Evolutionary conservation across 2,329 filamentous ascomycete species (phyloP).

Genomic region (Exophiala sideris): DNA sequence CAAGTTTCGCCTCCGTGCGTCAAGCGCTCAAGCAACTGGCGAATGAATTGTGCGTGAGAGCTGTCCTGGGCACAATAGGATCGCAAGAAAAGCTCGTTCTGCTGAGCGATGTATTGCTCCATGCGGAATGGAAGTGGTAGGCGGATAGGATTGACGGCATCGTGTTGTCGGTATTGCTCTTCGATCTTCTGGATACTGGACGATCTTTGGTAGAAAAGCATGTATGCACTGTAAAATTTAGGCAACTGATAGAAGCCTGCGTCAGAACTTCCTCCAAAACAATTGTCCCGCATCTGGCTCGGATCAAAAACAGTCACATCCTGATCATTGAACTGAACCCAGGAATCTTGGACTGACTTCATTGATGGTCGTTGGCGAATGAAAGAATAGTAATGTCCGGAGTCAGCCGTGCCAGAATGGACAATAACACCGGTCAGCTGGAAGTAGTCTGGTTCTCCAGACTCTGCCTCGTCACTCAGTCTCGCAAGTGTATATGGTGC

Average conservation of each 20-base stretch:
- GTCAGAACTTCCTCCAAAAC: slow-evolving; percentile 71
- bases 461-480: slow-evolving; percentile 61
- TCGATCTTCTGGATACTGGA: slow-evolving; percentile 60
- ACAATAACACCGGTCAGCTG: slow-evolving; percentile 94
- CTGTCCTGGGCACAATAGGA: slow-evolving; percentile 78
- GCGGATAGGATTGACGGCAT: slow-evolving; percentile 50
- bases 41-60: slow-evolving; percentile 65
- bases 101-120: slow-evolving; percentile 58
- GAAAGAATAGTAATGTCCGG: slow-evolving; percentile 96
- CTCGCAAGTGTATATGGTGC: slow-evolving; percentile 84
- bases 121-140: slow-evolving; percentile 46
- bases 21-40: slow-evolving; percentile 58
- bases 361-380: slow-evolving; percentile 71
- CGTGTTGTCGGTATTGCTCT: slow-evolving; percentile 42
- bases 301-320: slow-evolving; percentile 73
- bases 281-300: slow-evolving; percentile 66
- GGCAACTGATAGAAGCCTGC: slow-evolving; percentile 44
- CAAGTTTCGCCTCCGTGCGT: slow-evolving; percentile 49
- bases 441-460: slow-evolving; percentile 69
- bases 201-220: slow-evolving; percentile 91
- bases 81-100: slow-evolving; percentile 71
- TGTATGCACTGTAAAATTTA: slow-evolving; percentile 85
- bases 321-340: slow-evolving; percentile 96
- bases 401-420: slow-evolving; percentile 87
- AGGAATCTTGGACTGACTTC: slow-evolving; percentile 50